These are phyloP conservation scores for Cyberlindnera sargentensis DNA, from an alignment of 805 yeast genomes.

Conservation along the genomic window DNA sequence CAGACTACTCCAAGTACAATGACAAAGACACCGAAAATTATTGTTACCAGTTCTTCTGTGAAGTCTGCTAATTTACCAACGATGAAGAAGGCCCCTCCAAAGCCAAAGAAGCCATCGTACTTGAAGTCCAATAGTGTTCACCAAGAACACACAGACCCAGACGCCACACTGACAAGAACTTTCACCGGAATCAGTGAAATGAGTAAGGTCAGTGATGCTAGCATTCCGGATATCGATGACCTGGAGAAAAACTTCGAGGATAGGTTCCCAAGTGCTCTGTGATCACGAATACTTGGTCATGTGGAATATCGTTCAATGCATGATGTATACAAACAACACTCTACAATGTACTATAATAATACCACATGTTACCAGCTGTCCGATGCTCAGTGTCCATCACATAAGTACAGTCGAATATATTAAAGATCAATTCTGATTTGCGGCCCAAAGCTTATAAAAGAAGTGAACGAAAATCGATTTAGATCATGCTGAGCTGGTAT, in stretches of 20 bases:
- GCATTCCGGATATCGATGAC: slow-evolving; percentile 49
- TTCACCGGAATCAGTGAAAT: slow-evolving; percentile 3
- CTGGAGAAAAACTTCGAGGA: slow-evolving; percentile 50
- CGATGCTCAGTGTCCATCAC: too few species aligned
- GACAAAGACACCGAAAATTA: slow-evolving; percentile 13
- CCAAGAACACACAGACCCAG: not conserved
- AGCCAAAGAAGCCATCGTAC: slow-evolving; percentile 57
- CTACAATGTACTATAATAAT: too few species aligned
- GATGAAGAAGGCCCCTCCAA: slow-evolving; percentile 39
- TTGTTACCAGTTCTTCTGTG: slow-evolving; percentile 1
- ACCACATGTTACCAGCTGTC: too few species aligned
- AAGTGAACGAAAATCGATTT: too few species aligned
- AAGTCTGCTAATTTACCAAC: slow-evolving; percentile 9
- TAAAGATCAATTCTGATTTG: too few species aligned
- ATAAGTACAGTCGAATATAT: too few species aligned
- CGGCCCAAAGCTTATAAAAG: too few species aligned
- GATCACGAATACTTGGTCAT: not conserved
- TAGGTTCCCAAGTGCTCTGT: slow-evolving; percentile 56
- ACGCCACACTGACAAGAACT: slow-evolving; percentile 6
- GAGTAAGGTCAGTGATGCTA: slow-evolving; percentile 30
- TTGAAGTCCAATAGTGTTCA: slow-evolving; percentile 28
- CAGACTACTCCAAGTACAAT: slow-evolving; percentile 23
- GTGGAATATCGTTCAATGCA: too few species aligned
- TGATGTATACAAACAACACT: too few species aligned
- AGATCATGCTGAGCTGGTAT: slow-evolving; percentile 26